phyloP scores from a whole-genome alignment of 257 asterid genomes.

The Ilex aquifolium region DNA sequence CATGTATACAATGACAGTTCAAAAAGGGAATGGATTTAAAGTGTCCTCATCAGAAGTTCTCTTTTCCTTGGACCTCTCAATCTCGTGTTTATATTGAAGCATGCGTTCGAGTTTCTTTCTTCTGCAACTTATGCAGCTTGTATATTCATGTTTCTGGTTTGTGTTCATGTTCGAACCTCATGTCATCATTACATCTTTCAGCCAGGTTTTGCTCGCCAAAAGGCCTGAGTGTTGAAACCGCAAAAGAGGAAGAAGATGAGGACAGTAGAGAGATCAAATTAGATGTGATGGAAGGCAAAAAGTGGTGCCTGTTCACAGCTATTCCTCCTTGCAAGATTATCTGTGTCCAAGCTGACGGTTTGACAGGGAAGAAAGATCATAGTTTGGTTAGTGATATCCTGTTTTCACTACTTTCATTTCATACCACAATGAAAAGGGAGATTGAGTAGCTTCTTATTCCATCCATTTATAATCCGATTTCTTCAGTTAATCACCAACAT shows the following conservation, averaged over 20 bases:
- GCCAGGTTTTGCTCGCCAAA: conserved; percentile 65
- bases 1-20: too few relatives aligned
- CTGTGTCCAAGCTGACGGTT: too few relatives aligned
- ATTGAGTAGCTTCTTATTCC: not conserved
- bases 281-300: too few relatives aligned
- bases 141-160: conserved; percentile 33
- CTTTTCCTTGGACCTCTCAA: not conserved
- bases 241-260: not conserved
- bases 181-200: conserved; percentile 19
- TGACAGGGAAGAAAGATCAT: too few relatives aligned
- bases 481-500: too few relatives aligned
- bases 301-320: too few relatives aligned
- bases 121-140: conserved; percentile 38
- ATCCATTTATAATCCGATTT: not conserved
- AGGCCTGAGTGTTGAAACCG: conserved; percentile 16
- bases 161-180: conserved; percentile 26
- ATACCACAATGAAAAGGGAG: not conserved
- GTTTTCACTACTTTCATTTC: too few relatives aligned
- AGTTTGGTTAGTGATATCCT: too few relatives aligned
- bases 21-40: too few relatives aligned
- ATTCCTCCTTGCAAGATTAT: too few relatives aligned
- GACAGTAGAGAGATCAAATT: not conserved
- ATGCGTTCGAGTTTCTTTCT: conserved; percentile 16
- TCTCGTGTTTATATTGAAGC: not conserved
- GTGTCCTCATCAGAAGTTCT: not conserved